Evolutionary conservation across 139 green algal species (phyloP), one percentile per base, ranked within the genome.

Genomic region (Chlorella sp.): DNA sequence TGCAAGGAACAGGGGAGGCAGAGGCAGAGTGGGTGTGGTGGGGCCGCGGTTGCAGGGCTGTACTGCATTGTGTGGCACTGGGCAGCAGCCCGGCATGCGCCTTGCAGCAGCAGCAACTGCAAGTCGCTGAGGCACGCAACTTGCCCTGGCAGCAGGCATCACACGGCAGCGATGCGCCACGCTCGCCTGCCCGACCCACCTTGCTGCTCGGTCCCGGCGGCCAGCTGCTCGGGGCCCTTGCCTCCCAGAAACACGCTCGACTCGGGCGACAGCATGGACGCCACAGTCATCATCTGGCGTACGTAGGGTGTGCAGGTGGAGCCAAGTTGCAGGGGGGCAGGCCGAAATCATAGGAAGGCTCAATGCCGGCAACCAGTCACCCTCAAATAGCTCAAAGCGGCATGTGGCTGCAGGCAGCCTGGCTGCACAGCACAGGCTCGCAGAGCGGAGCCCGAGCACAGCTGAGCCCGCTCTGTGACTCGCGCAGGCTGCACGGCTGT

Each of bases 251-350:
- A 98, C 20, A 98, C 73, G 46, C 56, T 85, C 41, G 90, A 90
- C 73, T 98, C 96, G 17, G 92, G 91, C 28, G 94, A 96, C 54
- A 98, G 91, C 96, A 98, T 98, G 80, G 93, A 91, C 0, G 93
- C 94, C 58, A 83, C 77, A 9, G 77, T 83, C 77, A 83, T 83
- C 77, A 83, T 83, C 77, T 83, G 77, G 7, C 17, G 30, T 32
- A 73, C 6, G 34, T 7, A 26, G 40, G 69, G 34, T n/a, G 43
- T 51, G 7, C 34, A n/a, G 36, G 38, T 8, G 20, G 19, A 36
- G 34, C 0, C 20, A 70, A 26, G 11, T 14, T 36, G 46, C 34
- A 24, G 36, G 26, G 34, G 19, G 11, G 17, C 34, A 46, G 38
- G 16, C 67, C n/a, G n/a, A 44, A 34, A 3, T 69, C 7, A 14